Conservation (phyloP, 2,329 filamentous ascomycete genomes). For the Paracoccidioides brasiliensis region DNA sequence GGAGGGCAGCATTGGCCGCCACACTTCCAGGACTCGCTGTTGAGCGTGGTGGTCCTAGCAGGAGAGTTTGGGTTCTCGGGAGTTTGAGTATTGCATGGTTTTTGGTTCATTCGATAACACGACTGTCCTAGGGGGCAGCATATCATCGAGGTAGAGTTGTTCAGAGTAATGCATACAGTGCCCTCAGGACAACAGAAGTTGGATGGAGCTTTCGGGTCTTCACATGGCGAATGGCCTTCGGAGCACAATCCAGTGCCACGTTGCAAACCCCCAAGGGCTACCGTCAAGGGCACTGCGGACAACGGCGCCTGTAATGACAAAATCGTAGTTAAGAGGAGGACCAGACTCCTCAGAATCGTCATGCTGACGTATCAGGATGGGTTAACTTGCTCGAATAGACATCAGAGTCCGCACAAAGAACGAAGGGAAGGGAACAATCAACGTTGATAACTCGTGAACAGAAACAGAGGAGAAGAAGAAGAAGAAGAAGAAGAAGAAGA, state of each 20-base stretch:
- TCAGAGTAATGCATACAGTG: constrained; percentile 30
- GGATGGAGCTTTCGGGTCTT: constrained; percentile 24
- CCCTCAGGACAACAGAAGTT: constrained; percentile 33
- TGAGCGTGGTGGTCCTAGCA: constrained; percentile 32
- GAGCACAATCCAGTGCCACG: constrained; percentile 21
- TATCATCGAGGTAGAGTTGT: constrained; percentile 30
- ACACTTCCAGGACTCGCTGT: constrained; percentile 29
- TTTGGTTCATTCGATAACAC: constrained; percentile 31
- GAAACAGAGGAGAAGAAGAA: background rate
- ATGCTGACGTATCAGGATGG: background rate
- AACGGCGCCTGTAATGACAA: background rate
- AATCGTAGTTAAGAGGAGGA: background rate
- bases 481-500: background rate
- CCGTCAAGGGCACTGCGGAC: constrained; percentile 13
- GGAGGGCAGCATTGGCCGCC: constrained; percentile 30
- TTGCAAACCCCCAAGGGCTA: constrained; percentile 14
- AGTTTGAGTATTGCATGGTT: constrained; percentile 30
- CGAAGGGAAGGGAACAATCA: background rate
- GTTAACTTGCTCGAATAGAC: background rate
- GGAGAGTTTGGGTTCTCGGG: constrained; percentile 29
- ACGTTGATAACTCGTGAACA: background rate
- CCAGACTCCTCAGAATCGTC: background rate
- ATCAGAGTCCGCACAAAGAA: background rate
- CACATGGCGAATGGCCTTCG: constrained; percentile 23
- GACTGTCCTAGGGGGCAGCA: constrained; percentile 33